Conservation (phyloP, 345 rosid genomes). For the Lumnitzera littorea region DNA sequence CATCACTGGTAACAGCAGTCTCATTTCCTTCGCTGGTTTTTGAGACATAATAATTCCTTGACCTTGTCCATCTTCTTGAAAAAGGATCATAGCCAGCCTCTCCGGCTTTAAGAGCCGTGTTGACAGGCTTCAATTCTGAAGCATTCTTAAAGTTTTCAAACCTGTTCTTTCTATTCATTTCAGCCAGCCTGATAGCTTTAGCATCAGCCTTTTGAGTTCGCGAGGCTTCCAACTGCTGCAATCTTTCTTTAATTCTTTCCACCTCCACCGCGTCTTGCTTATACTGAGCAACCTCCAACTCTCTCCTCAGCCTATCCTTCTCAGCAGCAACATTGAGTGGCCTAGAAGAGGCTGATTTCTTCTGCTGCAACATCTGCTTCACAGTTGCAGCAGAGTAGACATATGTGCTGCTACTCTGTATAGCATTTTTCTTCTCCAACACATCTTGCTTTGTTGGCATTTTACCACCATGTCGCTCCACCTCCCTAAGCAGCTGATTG, state of each 20-base stretch:
- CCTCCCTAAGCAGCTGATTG: conserved; percentile 82
- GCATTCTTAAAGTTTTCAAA: conserved; percentile 94
- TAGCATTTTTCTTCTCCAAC: conserved; percentile 78
- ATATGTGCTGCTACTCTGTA: conserved; percentile 55
- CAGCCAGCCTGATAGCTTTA: conserved; percentile 80
- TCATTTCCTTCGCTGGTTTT: conserved; percentile 27
- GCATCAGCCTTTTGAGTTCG: conserved; percentile 53
- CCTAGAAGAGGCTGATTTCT: conserved; percentile 74
- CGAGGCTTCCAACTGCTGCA: conserved; percentile 78
- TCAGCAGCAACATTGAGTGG: conserved; percentile 95
- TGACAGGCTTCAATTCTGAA: conserved; percentile 54
- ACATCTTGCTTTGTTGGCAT: conserved; percentile 80
- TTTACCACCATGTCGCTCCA: conserved; percentile 75
- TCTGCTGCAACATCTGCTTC: conserved; percentile 97
- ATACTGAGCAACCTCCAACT: conserved; percentile 64
- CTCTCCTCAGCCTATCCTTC: conserved; percentile 87
- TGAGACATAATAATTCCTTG: conserved; percentile 78
- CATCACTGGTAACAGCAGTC: conserved; percentile 22
- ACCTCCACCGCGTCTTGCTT: conserved; percentile 71
- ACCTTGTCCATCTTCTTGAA: conserved; percentile 98
- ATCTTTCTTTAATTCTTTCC: conserved; percentile 65
- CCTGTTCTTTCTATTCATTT: conserved; percentile 94
- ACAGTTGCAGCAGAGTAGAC: conserved; percentile 94
- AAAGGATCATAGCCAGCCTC: conserved; percentile 99
- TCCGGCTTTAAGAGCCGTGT: conserved; percentile 73